phyloP scores from a whole-genome alignment of 164 flowering plant species.

The Magnolia officinalis region DNA sequence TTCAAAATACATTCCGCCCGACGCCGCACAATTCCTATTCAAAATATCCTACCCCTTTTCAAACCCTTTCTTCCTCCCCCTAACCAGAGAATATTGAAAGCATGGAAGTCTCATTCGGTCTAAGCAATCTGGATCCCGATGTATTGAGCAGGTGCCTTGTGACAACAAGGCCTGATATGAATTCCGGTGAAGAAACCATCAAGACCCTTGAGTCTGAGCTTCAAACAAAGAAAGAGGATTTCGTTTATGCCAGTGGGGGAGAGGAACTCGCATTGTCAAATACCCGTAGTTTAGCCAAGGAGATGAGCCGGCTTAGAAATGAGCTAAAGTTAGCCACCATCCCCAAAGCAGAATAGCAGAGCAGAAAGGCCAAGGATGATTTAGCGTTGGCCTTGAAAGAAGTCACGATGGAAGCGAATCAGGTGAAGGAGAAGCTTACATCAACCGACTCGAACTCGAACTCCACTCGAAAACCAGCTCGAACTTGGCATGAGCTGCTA shows the following conservation, averaged over 20 bases:
- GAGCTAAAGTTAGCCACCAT: constrained; percentile 49
- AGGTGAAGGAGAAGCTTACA: constrained; percentile 43
- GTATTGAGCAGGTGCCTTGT: background rate
- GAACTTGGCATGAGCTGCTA: too few species aligned
- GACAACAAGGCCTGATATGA: background rate
- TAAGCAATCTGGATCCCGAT: background rate
- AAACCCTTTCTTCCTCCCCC: constrained; percentile 6
- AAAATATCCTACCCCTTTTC: too few species aligned
- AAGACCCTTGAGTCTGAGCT: constrained; percentile 13
- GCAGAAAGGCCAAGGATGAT: constrained; percentile 80
- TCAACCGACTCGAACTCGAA: constrained; percentile 30
- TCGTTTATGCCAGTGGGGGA: constrained; percentile 20
- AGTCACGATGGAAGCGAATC: constrained; percentile 54
- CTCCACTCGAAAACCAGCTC: too few species aligned
- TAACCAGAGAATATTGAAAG: constrained; percentile 36
- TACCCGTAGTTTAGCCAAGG: constrained; percentile 23
- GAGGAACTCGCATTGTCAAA: constrained; percentile 25
- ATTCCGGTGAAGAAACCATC: background rate
- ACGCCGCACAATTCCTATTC: too few species aligned
- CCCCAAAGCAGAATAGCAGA: constrained; percentile 58
- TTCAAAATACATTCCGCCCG: too few species aligned
- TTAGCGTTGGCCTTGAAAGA: constrained; percentile 68
- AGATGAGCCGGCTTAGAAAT: constrained; percentile 35
- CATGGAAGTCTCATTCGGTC: constrained; percentile 12
- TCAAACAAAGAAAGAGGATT: constrained; percentile 21